These are phyloP conservation scores for Umbelopsis vinacea DNA, from an alignment of 192 early-diverging fungal species.

Conservation along the genomic window DNA sequence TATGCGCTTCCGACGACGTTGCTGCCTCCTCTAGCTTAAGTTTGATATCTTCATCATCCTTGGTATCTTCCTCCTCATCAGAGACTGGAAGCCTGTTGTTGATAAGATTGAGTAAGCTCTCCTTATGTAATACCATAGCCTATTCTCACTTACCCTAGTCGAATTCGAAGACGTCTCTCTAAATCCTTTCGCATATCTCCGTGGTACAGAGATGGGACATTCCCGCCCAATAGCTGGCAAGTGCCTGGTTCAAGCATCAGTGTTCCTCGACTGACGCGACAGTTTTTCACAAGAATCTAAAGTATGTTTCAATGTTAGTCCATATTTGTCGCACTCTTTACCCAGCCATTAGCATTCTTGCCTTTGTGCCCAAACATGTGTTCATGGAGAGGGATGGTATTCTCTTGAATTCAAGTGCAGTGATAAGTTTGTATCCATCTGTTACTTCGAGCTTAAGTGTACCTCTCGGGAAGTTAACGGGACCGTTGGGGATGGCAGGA, in stretches of 20 bases:
- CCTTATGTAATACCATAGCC: too few species aligned
- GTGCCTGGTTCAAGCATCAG: background rate
- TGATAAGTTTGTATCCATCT: constrained; percentile 1
- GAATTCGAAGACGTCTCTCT: background rate
- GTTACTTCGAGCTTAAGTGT: background rate
- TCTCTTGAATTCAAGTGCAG: background rate
- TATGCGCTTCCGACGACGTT: background rate
- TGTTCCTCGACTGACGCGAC: background rate
- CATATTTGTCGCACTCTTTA: background rate
- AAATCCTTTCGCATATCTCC: background rate
- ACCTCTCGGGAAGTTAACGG: constrained; percentile 12
- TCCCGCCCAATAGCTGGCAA: background rate
- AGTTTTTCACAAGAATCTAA: constrained; percentile 18
- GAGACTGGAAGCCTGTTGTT: background rate
- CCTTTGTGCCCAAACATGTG: background rate
- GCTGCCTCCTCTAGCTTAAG: background rate
- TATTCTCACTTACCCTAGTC: background rate
- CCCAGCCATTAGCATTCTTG: too few species aligned
- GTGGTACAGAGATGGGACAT: background rate
- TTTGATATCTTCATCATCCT: background rate
- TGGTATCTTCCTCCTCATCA: too few species aligned
- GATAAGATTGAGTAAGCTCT: background rate
- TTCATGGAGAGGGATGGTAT: constrained; percentile 6
- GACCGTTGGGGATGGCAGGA: background rate
- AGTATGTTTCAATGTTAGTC: background rate